Conservation (phyloP, 2,329 filamentous ascomycete species). For the Calonectria leucothoes region DNA sequence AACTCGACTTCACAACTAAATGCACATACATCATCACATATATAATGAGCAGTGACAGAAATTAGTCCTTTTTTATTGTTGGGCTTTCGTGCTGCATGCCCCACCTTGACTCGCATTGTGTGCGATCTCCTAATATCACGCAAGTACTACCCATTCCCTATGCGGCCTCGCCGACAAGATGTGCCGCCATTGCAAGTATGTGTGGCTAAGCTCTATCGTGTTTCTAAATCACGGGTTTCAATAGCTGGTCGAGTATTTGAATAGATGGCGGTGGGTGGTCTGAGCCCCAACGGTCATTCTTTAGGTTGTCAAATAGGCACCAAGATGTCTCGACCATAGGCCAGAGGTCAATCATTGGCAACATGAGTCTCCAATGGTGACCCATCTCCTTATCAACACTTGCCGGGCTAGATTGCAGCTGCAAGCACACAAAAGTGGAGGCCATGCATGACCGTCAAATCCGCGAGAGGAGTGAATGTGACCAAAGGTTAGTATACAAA, state of each 20-base stretch:
- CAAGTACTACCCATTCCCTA: neutral
- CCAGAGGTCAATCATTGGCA: too few species aligned
- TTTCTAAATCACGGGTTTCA: neutral
- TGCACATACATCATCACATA: neutral
- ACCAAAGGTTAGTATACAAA: neutral
- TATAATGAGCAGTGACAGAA: neutral
- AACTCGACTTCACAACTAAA: neutral
- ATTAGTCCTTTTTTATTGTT: neutral
- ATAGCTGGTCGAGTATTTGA: neutral
- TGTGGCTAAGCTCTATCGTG: too few species aligned
- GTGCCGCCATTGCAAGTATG: too few species aligned
- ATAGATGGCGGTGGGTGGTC: neutral
- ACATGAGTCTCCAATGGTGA: neutral
- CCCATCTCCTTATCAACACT: neutral
- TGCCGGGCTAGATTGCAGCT: neutral
- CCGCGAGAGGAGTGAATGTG: neutral
- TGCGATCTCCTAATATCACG: conserved; percentile 5
- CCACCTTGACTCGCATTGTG: neutral
- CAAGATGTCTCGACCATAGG: too few species aligned
- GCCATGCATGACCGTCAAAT: neutral
- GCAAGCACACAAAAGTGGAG: neutral
- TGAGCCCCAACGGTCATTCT: neutral
- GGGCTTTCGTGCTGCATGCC: neutral
- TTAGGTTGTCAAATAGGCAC: neutral
- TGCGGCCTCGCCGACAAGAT: neutral